Base-by-base conservation (phyloP, 106 monocot genomes). In the Phalaenopsis aphrodite region DNA sequence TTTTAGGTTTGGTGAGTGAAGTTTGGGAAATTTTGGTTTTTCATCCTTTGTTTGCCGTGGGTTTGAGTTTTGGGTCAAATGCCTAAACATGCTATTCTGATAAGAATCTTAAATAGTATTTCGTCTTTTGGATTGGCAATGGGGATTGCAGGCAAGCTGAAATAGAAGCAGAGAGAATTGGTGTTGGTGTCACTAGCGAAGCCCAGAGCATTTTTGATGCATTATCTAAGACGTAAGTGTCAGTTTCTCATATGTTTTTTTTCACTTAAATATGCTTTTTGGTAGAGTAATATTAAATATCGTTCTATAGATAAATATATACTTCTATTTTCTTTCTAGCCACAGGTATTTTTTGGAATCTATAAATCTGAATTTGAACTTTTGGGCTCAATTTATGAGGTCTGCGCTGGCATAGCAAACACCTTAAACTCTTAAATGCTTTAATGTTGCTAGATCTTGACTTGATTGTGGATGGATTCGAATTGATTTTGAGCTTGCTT, bases 131-230 rank as follows among this genome's bases (percentile, higher is more conserved):
- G n/a, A 16, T n/a, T 47, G 41, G 16, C 17, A 43, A 7, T 45
- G 43, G 49, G 19, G 38, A 39, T 66, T 86, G 85, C 84, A 97
- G 97, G 73, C 94, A 94, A 83, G 97, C 94, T 24, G 90, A 90
- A 84, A 84, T 89, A 73, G 97, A 94, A 64, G 94, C 97, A 5
- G 97, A 89, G 85, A 78, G 92, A 76, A 94, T 98, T 78, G 94
- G 97, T 15, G 88, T 89, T 61, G 97, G 97, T 47, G 97, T 98
- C 58, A 94, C 92, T 47, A 43, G 78, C 5, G 94, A 94, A 76
- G 97, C 92, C 49, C 97, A 98, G 81, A 84, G 83, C 77, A 90
- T 98, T 42, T 98, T 92, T 78, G 97, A 98, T 87, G 97, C 97
- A 78, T 84, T 98, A 65, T 90, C 90, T 49, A 98, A 98, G 84